Evolutionary conservation across 352 stramenopile genomes (phyloP), one percentile per base, ranked within the genome.

Genomic region (Pythium phragmitis): DNA sequence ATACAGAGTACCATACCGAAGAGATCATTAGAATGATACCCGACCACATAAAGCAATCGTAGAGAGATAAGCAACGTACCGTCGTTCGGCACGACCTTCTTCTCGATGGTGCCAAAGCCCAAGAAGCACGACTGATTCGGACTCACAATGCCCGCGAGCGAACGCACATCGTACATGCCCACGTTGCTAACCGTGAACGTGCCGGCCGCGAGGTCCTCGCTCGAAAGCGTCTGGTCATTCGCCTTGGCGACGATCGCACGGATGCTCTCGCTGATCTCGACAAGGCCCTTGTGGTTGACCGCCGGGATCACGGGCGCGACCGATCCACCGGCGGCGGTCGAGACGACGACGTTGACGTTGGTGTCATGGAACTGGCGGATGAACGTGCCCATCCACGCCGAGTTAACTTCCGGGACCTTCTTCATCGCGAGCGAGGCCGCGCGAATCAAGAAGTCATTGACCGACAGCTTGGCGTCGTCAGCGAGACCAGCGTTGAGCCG

Each of bases 391-490:
- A 90, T 85, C 82, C 81, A 95, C 62, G 76, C 78, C 65, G 73
- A 98, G 78, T 94, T 94, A 53, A 85, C 91, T 65, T 98, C 90
- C 6, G 97, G 97, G 45, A 99, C 91, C 77, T 99, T 97, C 62
- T 95, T 85, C 66, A 99, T 94, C 12, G 97, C 96, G 48, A 99
- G 79, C 42, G 97, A 97, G 16, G 85, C 94, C 33, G 94, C 94
- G 57, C 96, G 96, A 65, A 99, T 96, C 55, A 99, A 86, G 66
- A 99, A 92, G 74, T 99, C 97, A 77, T 99, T 99, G 49, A 99
- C 96, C 9, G 94, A 98, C 21, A 99, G 87, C 72, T 99, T 57
- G 73, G 84, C 64, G 60, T 91, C 78, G 84, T 96, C 97, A 33
- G 85, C 77, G 62, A 97, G 95, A 54, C 93, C 93, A 30, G 97